These are phyloP conservation scores for Mycena amicta DNA, from an alignment of 768 basidiomycete species.

Conservation along the genomic window DNA sequence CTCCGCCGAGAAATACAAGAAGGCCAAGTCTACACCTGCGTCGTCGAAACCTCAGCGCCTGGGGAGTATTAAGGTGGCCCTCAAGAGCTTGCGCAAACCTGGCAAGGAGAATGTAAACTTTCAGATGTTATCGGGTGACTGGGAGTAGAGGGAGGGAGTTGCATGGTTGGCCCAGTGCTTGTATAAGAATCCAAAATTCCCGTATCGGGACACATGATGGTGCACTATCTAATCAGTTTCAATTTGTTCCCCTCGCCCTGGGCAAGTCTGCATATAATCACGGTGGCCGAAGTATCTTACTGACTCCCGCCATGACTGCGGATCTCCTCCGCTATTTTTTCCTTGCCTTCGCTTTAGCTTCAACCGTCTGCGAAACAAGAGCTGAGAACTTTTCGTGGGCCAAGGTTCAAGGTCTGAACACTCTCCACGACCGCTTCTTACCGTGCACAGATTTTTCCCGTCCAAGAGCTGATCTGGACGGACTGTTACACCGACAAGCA, in stretches of 20 bases:
- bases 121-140: neutral
- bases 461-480: slow-evolving; percentile 24
- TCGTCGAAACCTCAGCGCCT: neutral
- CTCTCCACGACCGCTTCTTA: neutral
- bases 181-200: too few relatives aligned
- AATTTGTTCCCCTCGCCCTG: too few relatives aligned
- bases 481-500: slow-evolving; percentile 27
- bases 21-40: neutral
- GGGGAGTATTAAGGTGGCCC: neutral
- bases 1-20: neutral
- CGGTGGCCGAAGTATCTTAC: too few relatives aligned
- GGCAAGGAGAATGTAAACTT: neutral
- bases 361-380: too few relatives aligned
- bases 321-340: too few relatives aligned
- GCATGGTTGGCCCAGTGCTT: too few relatives aligned
- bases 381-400: neutral
- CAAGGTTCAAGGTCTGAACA: neutral
- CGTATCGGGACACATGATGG: too few relatives aligned
- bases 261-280: too few relatives aligned
- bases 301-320: too few relatives aligned
- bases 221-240: too few relatives aligned
- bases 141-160: neutral
- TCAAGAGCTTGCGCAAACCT: neutral
- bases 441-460: neutral
- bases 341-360: too few relatives aligned